A percentile compares a stretch with the other conserved stretches of the same genome.
Evolutionary conservation across 2,329 filamentous ascomycete genomes (phyloP).

Genomic region (Sclerotinia minor): DNA sequence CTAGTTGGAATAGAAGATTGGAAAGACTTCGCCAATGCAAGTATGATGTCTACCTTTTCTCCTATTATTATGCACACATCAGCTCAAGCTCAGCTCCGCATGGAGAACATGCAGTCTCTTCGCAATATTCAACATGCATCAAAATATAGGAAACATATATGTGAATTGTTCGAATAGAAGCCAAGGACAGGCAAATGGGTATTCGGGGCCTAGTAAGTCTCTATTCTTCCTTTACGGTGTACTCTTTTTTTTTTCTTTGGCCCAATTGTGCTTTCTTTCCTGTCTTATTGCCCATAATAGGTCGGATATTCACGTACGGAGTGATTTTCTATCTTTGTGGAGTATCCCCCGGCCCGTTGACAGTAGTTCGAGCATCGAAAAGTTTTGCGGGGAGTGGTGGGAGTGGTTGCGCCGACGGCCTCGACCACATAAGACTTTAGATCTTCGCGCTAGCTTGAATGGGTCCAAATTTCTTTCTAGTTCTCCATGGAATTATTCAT

Average conservation of each 20-base stretch:
- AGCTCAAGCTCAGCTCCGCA: neutral
- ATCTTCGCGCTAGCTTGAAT: neutral
- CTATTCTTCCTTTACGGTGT: neutral
- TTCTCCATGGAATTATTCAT: neutral
- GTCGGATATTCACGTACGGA: neutral
- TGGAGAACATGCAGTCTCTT: neutral
- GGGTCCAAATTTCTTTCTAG: neutral
- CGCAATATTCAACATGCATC: neutral
- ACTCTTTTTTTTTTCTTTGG: neutral
- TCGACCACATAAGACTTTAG: neutral
- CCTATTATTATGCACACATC: neutral
- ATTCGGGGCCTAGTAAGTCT: constrained; percentile 8
- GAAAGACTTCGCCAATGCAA: neutral
- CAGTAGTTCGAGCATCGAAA: neutral
- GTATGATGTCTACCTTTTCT: neutral
- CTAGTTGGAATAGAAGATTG: constrained; percentile 8
- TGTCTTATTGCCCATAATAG: neutral
- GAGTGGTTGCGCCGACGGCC: neutral
- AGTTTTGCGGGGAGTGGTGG: no score
- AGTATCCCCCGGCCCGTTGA: neutral
- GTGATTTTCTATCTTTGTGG: neutral
- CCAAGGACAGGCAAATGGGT: neutral
- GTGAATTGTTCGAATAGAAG: neutral
- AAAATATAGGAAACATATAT: neutral
- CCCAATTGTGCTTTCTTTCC: neutral